Conservation (phyloP, 1,139 yeast species). For the Yamadazyma atlantica region DNA sequence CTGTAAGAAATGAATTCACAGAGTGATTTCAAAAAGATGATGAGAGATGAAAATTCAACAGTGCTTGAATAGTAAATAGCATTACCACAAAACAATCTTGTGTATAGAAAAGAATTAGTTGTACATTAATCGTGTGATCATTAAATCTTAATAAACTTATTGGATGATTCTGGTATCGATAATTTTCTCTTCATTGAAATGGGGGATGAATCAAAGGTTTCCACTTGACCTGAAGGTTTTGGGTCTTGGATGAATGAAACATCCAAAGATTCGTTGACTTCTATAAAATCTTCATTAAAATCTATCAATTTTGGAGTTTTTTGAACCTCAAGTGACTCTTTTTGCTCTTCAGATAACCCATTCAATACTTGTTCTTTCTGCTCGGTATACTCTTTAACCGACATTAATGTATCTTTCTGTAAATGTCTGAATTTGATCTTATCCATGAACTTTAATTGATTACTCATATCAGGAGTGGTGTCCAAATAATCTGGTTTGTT, state of each 20-base stretch:
- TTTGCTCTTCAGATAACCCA: not conserved
- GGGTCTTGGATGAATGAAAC: not conserved
- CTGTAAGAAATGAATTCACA: not conserved
- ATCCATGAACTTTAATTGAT: constrained; percentile 21
- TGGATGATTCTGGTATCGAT: constrained; percentile 5
- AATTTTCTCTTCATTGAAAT: constrained; percentile 9
- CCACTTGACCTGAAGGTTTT: too few species aligned
- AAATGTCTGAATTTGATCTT: constrained; percentile 32
- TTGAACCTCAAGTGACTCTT: not conserved
- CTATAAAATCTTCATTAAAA: constrained; percentile 3
- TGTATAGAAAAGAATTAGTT: constrained; percentile 15
- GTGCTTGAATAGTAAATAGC: constrained; percentile 8
- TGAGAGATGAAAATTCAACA: constrained; percentile 4
- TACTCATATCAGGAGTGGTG: constrained; percentile 27
- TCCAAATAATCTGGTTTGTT: constrained; percentile 6
- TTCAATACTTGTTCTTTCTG: constrained; percentile 8
- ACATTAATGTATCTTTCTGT: constrained; percentile 30
- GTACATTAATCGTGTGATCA: constrained; percentile 11
- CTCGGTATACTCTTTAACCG: constrained; percentile 19
- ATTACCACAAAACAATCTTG: constrained; percentile 13
- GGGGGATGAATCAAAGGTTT: too few species aligned
- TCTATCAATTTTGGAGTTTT: constrained; percentile 1
- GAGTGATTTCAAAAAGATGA: too few species aligned
- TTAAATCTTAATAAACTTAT: constrained; percentile 2
- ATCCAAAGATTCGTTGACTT: not conserved